Percentiles rank a stretch among this genome's conserved stretches.
Conservation (phyloP, 2,329 filamentous ascomycete genomes). For the Fusarium sp. region DNA sequence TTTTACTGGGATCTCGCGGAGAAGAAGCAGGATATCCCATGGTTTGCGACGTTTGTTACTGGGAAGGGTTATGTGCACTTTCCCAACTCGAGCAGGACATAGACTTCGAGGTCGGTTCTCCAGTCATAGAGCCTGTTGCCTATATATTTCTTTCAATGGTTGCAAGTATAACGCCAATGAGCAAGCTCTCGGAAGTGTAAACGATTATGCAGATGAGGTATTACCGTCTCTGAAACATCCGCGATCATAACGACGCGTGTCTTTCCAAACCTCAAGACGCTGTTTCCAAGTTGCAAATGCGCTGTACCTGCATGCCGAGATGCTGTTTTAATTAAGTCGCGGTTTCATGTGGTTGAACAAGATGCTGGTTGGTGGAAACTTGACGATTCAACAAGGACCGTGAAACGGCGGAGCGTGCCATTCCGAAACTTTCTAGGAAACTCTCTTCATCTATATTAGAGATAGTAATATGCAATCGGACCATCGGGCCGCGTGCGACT, state of each 20-base stretch:
- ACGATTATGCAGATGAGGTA: not conserved
- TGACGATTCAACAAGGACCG: not conserved
- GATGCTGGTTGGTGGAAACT: not conserved
- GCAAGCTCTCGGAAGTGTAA: not conserved
- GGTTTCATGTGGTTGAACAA: not conserved
- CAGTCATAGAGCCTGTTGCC: not conserved
- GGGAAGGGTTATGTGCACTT: conserved; percentile 23
- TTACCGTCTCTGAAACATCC: not conserved
- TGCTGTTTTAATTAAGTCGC: not conserved
- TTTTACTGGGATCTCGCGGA: conserved; percentile 1
- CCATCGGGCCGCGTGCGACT: not conserved
- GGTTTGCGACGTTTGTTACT: conserved; percentile 17
- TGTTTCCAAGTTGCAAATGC: not conserved
- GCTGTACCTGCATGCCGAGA: not conserved
- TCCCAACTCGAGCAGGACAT: conserved; percentile 4
- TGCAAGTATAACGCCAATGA: not conserved
- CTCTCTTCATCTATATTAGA: not conserved
- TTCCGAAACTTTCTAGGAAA: not conserved
- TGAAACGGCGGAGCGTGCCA: not conserved
- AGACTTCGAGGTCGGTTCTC: not conserved
- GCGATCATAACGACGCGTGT: not conserved
- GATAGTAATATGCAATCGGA: not conserved
- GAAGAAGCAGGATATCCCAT: conserved; percentile 5
- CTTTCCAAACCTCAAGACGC: not conserved
- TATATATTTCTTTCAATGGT: not conserved